Evolutionary conservation across 192 early-diverging fungal species (phyloP).

Genomic region (Chytriomyces hyalinus): DNA sequence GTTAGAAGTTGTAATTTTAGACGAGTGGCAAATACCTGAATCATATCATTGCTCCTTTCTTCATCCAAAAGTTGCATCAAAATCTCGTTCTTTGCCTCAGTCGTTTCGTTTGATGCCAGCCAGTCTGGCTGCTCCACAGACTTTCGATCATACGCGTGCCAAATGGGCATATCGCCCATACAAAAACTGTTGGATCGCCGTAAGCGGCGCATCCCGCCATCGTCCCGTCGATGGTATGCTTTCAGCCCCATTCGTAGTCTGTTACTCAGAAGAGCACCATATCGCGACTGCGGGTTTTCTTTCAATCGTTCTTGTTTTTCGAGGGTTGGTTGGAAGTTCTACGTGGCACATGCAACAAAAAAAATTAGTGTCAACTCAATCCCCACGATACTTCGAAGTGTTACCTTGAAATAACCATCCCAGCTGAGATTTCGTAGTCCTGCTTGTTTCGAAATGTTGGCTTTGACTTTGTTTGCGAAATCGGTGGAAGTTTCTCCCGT

Average conservation of each 20-base stretch:
- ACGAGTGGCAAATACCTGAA: slow-evolving; percentile 25
- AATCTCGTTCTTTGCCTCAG: slow-evolving; percentile 44
- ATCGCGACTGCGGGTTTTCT: slow-evolving; percentile 49
- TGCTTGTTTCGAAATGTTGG: slow-evolving; percentile 57
- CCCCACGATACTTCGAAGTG: neutral
- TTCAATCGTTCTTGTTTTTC: slow-evolving; percentile 47
- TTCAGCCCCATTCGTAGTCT: slow-evolving; percentile 35
- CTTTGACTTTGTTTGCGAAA: slow-evolving; percentile 63
- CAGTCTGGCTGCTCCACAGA: slow-evolving; percentile 35
- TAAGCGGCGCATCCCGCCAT: slow-evolving; percentile 31
- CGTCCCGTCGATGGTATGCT: neutral
- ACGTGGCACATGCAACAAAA: neutral
- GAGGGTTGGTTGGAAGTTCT: slow-evolving; percentile 46
- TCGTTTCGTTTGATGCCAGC: slow-evolving; percentile 25
- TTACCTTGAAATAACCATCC: slow-evolving; percentile 64
- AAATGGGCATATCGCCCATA: slow-evolving; percentile 22
- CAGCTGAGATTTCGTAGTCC: slow-evolving; percentile 59
- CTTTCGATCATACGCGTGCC: slow-evolving; percentile 14
- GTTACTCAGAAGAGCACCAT: slow-evolving; percentile 48
- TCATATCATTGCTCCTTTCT: slow-evolving; percentile 42
- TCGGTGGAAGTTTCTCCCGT: slow-evolving; percentile 49
- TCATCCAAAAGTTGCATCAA: slow-evolving; percentile 45
- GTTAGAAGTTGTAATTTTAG: neutral
- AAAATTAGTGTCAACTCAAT: neutral
- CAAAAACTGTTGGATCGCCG: slow-evolving; percentile 41